Percentiles rank a stretch among this genome's conserved stretches.
Conservation (phyloP, 352 stramenopile genomes). For the Discostella stelligera region DNA sequence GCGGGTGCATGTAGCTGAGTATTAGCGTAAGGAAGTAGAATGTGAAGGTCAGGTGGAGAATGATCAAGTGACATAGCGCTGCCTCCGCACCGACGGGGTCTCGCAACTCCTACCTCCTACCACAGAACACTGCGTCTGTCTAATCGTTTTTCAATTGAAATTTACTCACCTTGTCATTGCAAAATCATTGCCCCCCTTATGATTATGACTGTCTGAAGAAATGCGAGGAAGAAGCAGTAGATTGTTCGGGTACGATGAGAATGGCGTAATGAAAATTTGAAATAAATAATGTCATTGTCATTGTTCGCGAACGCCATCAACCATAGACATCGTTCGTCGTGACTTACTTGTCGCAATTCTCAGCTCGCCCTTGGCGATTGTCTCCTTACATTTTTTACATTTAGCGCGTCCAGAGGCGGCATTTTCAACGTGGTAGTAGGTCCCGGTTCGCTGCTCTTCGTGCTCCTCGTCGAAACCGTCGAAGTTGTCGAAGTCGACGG, state of each 20-base stretch:
- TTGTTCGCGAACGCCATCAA: not conserved
- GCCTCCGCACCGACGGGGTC: not conserved
- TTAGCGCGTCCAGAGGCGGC: constrained; percentile 21
- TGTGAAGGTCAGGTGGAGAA: not conserved
- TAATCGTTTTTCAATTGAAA: not conserved
- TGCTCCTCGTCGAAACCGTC: not conserved
- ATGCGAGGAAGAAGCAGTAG: not conserved
- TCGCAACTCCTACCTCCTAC: not conserved
- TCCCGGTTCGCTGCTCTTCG: not conserved
- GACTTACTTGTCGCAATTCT: constrained; percentile 35
- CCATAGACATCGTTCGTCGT: no score
- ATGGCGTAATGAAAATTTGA: not conserved
- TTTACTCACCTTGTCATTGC: not conserved
- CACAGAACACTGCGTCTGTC: not conserved
- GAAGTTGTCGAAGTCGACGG: not conserved
- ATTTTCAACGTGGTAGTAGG: constrained; percentile 33
- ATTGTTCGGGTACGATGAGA: no score
- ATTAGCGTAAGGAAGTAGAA: not conserved
- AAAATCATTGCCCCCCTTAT: constrained; percentile 4
- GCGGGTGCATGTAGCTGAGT: constrained; percentile 9
- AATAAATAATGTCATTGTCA: not conserved
- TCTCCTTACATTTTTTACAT: constrained; percentile 46
- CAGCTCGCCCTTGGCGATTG: constrained; percentile 32
- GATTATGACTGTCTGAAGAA: not conserved
- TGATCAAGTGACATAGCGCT: not conserved